These are phyloP conservation scores for Beauveria sp. DNA, from an alignment of 2,329 filamentous ascomycete genomes.

Conservation along the genomic window DNA sequence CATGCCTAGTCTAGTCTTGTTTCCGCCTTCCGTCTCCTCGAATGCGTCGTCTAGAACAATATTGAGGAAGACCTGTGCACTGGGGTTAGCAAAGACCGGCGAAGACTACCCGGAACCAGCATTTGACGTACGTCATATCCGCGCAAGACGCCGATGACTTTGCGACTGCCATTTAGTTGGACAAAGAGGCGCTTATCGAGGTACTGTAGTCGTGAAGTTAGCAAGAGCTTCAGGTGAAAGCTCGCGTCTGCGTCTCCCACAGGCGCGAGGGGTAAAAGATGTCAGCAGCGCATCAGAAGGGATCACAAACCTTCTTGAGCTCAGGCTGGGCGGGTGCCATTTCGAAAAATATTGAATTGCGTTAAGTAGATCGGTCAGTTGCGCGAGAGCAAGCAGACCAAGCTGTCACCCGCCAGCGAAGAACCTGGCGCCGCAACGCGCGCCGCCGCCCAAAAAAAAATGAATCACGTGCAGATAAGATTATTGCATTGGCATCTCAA, in stretches of 20 bases:
- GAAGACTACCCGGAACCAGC: too few relatives aligned
- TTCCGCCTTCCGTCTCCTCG: constrained; percentile 85
- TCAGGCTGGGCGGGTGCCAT: constrained; percentile 99
- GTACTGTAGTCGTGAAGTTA: constrained; percentile 55
- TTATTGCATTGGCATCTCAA: constrained; percentile 18
- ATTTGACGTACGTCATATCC: constrained; percentile 73
- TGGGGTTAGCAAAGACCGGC: not conserved
- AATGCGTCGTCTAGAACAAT: constrained; percentile 95
- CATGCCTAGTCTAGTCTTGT: constrained; percentile 88
- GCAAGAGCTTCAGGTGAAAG: constrained; percentile 9
- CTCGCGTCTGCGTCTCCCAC: not conserved
- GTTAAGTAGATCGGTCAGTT: not conserved
- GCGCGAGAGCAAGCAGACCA: not conserved
- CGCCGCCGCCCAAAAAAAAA: constrained; percentile 20
- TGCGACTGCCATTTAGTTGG: constrained; percentile 94
- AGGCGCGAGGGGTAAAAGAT: not conserved
- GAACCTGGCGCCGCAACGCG: constrained; percentile 3
- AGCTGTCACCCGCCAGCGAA: not conserved
- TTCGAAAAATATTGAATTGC: constrained; percentile 33
- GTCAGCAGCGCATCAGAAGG: not conserved
- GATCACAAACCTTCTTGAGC: constrained; percentile 75
- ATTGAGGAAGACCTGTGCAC: constrained; percentile 82
- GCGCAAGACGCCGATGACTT: constrained; percentile 87
- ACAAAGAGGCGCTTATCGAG: constrained; percentile 98
- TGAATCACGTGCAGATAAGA: constrained; percentile 44